phyloP scores from a whole-genome alignment of 371 early-diverging fungal species.

The Rhizomucor pusillus region DNA sequence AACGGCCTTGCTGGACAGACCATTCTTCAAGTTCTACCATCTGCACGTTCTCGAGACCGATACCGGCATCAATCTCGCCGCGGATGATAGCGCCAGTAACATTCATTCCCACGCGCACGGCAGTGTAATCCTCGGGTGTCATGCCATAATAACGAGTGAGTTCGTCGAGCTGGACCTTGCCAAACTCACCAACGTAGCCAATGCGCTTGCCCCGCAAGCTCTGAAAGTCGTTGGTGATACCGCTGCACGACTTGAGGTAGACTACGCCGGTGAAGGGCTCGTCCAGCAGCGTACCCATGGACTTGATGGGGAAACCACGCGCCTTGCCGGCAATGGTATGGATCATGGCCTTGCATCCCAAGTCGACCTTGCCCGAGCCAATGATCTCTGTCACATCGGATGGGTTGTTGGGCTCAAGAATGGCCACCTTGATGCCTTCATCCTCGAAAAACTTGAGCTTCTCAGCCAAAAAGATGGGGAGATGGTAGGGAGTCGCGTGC shows the following conservation, averaged over 20 bases:
- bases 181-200: constrained; percentile 68
- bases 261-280: constrained; percentile 69
- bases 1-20: constrained; percentile 52
- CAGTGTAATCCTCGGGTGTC: constrained; percentile 58
- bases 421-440: constrained; percentile 62
- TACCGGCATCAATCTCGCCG: constrained; percentile 66
- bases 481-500: constrained; percentile 66
- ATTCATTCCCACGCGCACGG: constrained; percentile 71
- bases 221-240: constrained; percentile 58
- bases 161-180: constrained; percentile 66
- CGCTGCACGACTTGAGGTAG: constrained; percentile 49
- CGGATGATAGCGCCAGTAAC: constrained; percentile 60
- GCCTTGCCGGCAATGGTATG: constrained; percentile 71
- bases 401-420: constrained; percentile 65
- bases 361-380: constrained; percentile 62
- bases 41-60: constrained; percentile 70
- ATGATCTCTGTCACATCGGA: constrained; percentile 68
- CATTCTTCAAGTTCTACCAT: constrained; percentile 70
- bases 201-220: constrained; percentile 58
- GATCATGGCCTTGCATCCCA: constrained; percentile 72
- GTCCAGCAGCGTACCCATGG: constrained; percentile 65
- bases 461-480: constrained; percentile 64
- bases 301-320: constrained; percentile 63
- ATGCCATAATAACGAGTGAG: constrained; percentile 58
- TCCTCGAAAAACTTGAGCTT: constrained; percentile 59